Conservation (phyloP, 805 yeast genomes). For the Starmerella tilneyi region DNA sequence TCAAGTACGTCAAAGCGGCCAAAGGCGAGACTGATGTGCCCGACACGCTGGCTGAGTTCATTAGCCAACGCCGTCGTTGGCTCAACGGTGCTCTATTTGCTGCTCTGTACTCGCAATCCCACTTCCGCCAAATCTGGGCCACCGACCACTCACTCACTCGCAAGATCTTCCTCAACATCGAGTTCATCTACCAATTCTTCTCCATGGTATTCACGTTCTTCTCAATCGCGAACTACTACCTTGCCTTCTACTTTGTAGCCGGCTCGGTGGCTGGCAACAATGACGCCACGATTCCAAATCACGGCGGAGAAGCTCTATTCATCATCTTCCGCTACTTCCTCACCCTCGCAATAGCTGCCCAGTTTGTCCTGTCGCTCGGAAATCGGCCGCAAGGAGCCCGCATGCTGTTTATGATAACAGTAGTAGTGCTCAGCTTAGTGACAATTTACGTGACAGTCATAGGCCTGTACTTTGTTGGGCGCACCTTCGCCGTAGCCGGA, state of each 20-base stretch:
- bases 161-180: slow-evolving; percentile 71
- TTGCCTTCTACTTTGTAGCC: slow-evolving; percentile 86
- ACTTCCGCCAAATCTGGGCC: slow-evolving; percentile 78
- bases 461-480: slow-evolving; percentile 68
- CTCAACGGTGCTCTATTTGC: slow-evolving; percentile 96
- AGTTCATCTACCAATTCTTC: slow-evolving; percentile 77
- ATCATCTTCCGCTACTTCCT: slow-evolving; percentile 78
- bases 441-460: slow-evolving; percentile 71
- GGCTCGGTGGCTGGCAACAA: slow-evolving; percentile 57
- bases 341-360: slow-evolving; percentile 71
- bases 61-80: slow-evolving; percentile 96
- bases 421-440: slow-evolving; percentile 63
- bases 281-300: slow-evolving; percentile 36
- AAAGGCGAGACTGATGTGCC: slow-evolving; percentile 97
- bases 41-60: slow-evolving; percentile 85
- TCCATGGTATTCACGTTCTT: slow-evolving; percentile 81
- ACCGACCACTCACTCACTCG: slow-evolving; percentile 77
- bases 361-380: slow-evolving; percentile 89
- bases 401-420: slow-evolving; percentile 59
- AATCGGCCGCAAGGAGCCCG: slow-evolving; percentile 96
- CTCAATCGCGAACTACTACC: slow-evolving; percentile 80
- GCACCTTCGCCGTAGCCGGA: slow-evolving; percentile 37
- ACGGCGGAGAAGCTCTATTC: slow-evolving; percentile 75
- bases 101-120: slow-evolving; percentile 77
- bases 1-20: slow-evolving; percentile 85